Evolutionary conservation across 2,329 filamentous ascomycete species (phyloP).

Genomic region (Dichotomopilus funicola): DNA sequence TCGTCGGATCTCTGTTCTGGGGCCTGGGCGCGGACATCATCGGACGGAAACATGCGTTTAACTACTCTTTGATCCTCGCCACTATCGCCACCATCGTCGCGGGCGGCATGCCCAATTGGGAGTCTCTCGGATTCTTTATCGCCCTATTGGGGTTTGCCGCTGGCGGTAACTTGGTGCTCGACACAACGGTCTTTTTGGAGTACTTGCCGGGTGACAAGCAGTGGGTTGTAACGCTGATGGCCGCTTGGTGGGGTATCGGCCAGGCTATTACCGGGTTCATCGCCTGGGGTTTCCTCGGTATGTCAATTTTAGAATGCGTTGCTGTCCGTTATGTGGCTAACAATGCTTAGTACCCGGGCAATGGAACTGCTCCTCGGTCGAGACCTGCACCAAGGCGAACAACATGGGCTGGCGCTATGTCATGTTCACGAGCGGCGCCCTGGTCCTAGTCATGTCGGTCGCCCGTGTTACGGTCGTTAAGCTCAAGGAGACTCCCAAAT

Average conservation of each 20-base stretch:
- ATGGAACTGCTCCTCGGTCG: slow-evolving; percentile 38
- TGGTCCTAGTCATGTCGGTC: slow-evolving; percentile 45
- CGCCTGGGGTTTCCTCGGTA: slow-evolving; percentile 43
- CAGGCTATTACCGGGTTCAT: slow-evolving; percentile 43
- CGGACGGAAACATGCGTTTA: slow-evolving; percentile 71
- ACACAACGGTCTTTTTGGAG: slow-evolving; percentile 47
- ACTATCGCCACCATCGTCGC: slow-evolving; percentile 59
- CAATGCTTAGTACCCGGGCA: slow-evolving; percentile 28
- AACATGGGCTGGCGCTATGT: slow-evolving; percentile 48
- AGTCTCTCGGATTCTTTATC: slow-evolving; percentile 57
- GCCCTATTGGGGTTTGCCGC: slow-evolving; percentile 57
- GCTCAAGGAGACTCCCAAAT: slow-evolving; percentile 55
- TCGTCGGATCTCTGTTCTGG: slow-evolving; percentile 69
- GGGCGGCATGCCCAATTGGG: slow-evolving; percentile 61
- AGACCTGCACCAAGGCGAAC: slow-evolving; percentile 36
- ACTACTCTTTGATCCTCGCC: slow-evolving; percentile 69
- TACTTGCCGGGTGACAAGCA: slow-evolving; percentile 47
- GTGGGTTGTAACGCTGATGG: slow-evolving; percentile 59
- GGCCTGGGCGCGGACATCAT: slow-evolving; percentile 74
- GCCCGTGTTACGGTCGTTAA: slow-evolving; percentile 47
- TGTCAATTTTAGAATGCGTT: background rate
- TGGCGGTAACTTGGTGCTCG: slow-evolving; percentile 57
- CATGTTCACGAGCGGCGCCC: slow-evolving; percentile 40
- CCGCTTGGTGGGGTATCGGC: slow-evolving; percentile 47
- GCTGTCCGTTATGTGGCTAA: background rate